These are phyloP conservation scores for Dryas octopetala DNA, from an alignment of 306 rosid species.

Conservation along the genomic window DNA sequence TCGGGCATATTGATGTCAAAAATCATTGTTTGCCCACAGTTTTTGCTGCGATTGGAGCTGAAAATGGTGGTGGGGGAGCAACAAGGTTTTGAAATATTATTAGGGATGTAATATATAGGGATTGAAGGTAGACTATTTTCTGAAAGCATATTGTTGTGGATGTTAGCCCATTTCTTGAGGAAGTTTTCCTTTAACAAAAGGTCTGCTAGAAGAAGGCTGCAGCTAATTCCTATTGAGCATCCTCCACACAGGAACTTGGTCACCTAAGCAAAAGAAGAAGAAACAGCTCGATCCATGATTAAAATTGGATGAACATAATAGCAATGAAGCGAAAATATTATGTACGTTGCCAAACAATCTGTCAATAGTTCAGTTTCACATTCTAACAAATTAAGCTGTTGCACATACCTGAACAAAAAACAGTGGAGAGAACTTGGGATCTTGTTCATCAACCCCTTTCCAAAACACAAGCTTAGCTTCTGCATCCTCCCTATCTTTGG, in stretches of 20 bases:
- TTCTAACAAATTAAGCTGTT: too few species aligned
- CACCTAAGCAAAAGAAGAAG: slow-evolving; percentile 32
- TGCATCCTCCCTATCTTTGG: slow-evolving; percentile 15
- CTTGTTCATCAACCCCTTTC: slow-evolving; percentile 44
- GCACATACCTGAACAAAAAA: slow-evolving; percentile 52
- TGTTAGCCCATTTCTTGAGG: slow-evolving; percentile 53
- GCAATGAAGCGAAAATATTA: too few species aligned
- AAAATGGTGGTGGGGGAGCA: slow-evolving; percentile 18
- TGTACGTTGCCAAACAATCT: too few species aligned
- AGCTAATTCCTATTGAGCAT: slow-evolving; percentile 58
- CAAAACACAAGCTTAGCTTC: slow-evolving; percentile 61
- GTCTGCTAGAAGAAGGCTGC: slow-evolving; percentile 59
- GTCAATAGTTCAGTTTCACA: too few species aligned
- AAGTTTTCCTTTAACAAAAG: slow-evolving; percentile 38
- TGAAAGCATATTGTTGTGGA: slow-evolving; percentile 31
- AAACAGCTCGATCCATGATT: neutral
- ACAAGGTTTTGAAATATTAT: neutral
- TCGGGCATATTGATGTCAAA: slow-evolving; percentile 31
- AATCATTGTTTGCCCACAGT: slow-evolving; percentile 24
- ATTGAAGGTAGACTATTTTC: slow-evolving; percentile 13
- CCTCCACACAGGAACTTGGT: slow-evolving; percentile 65
- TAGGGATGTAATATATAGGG: slow-evolving; percentile 37
- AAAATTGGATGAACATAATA: too few species aligned
- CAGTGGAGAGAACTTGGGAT: slow-evolving; percentile 54
- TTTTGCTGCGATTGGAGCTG: slow-evolving; percentile 22